Evolutionary conservation across 2,329 filamentous ascomycete species (phyloP), one percentile per base, ranked within the genome.

Genomic region (Lachnellula arida): DNA sequence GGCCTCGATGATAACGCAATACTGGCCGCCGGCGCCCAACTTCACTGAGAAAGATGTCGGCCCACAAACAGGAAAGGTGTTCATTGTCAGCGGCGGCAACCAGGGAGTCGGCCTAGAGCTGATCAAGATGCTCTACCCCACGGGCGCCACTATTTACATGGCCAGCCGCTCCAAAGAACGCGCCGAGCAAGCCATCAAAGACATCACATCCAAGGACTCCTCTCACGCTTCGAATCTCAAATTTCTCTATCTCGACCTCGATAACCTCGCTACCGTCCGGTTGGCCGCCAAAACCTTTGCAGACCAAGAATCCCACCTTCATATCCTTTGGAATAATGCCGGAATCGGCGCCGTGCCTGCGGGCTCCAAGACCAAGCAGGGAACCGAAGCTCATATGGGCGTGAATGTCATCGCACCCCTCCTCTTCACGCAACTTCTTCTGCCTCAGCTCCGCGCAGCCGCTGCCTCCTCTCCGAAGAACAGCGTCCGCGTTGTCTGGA

Each of bases 121-220:
- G 1, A 63, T 65, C 19, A 60, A 60, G 7, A 68, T 74, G 17
- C 69, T 76, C 32, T 75, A 73, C 60, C 52, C 55, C 17, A 67
- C 70, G 28, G 70, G 71, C 53, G 75, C 69, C 40, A 74, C 65
- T 32, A 72, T 77, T 34, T 77, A 75, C 57, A 63, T 77, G n/a
- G 68, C 71, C 15, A 71, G 69, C 9, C 71, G 75, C 23, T 71
- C 71, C 1, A 65, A 72, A 53, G 60, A 64, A 15, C 75, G 74
- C 56, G 70, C 71, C 4, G 55, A 58, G 11, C 2, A n/a, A n/a
- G 72, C 73, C 6, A 76, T 77, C 49, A 54, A 62, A 3, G 58
- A 65, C 3, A 73, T 78, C 59, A 67, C 68, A 47, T 48, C 59
- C 1, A 47, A 57, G 3, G 59, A 59, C 1, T 48, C 57, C 15